Conservation (phyloP, 768 basidiomycete species). For the Suillus luteus region DNA sequence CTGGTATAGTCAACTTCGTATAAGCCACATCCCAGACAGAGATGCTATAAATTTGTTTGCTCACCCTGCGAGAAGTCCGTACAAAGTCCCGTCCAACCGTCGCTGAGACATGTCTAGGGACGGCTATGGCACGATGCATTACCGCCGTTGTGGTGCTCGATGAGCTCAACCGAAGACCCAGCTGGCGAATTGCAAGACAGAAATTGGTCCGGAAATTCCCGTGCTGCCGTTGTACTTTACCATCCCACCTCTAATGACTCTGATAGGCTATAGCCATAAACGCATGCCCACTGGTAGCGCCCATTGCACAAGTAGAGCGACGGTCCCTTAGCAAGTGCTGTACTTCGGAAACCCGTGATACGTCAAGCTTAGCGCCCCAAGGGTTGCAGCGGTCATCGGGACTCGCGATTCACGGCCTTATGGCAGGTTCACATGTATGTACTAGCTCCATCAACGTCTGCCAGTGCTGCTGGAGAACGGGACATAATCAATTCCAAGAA, state of each 20-base stretch:
- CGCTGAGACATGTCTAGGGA: conserved; percentile 52
- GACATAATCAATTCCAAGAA: neutral
- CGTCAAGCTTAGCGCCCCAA: neutral
- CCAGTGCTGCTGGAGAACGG: neutral
- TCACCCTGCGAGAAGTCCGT: conserved; percentile 61
- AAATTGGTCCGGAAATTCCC: conserved; percentile 13
- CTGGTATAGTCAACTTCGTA: conserved; percentile 36
- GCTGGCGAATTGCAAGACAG: conserved; percentile 1
- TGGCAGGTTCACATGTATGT: neutral
- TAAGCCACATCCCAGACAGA: conserved; percentile 10
- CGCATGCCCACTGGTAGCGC: neutral
- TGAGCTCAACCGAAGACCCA: conserved; percentile 4
- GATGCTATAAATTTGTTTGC: conserved; percentile 24
- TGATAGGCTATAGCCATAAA: neutral
- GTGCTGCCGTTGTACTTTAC: neutral
- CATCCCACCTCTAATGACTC: neutral
- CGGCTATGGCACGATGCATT: conserved; percentile 59
- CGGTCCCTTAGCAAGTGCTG: neutral
- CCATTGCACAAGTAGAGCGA: neutral
- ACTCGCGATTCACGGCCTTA: neutral
- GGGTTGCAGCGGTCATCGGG: neutral
- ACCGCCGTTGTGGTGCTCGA: conserved; percentile 18
- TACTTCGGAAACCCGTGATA: neutral
- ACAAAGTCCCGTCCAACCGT: conserved; percentile 48
- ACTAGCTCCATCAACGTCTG: neutral